These are phyloP conservation scores for Candida broadrunensis DNA, from an alignment of 805 yeast genomes.

Conservation along the genomic window DNA sequence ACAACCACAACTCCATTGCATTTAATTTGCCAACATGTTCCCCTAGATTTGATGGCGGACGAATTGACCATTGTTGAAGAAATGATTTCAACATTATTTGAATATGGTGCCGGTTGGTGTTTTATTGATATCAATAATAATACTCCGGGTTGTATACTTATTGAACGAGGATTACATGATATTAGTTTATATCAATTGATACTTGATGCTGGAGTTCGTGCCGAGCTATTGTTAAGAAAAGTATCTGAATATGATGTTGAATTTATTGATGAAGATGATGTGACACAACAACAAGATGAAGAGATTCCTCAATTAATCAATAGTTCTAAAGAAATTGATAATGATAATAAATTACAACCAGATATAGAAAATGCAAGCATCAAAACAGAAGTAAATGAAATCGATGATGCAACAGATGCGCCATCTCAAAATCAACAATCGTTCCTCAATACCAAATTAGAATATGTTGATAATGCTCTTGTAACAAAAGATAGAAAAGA, in stretches of 20 bases:
- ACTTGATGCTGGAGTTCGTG: slow-evolving; percentile 86
- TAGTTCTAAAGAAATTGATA: slow-evolving; percentile 17
- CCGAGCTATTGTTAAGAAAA: slow-evolving; percentile 76
- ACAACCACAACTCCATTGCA: slow-evolving; percentile 79
- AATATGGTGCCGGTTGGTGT: slow-evolving; percentile 93
- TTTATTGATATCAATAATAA: slow-evolving; percentile 65
- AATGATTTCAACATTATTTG: slow-evolving; percentile 66
- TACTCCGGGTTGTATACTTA: slow-evolving; percentile 83
- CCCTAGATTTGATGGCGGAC: slow-evolving; percentile 45
- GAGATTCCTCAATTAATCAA: slow-evolving; percentile 12
- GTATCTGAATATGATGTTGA: slow-evolving; percentile 63
- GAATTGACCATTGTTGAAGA: slow-evolving; percentile 37
- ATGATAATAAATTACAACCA: slow-evolving; percentile 4
- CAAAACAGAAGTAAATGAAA: slow-evolving; percentile 2
- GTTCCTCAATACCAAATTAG: slow-evolving; percentile 63
- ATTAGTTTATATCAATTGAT: slow-evolving; percentile 44
- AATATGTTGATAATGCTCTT: slow-evolving; percentile 65
- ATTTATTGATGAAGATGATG: slow-evolving; percentile 43
- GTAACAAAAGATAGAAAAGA: slow-evolving; percentile 72
- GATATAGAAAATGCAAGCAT: background rate
- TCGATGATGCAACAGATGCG: slow-evolving; percentile 21
- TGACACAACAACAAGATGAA: slow-evolving; percentile 18
- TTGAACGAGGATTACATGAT: slow-evolving; percentile 44
- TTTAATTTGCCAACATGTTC: slow-evolving; percentile 54
- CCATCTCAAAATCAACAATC: slow-evolving; percentile 66